These are phyloP conservation scores for Solanum pinnatisectum DNA, from an alignment of 257 asterid species.

Conservation along the genomic window DNA sequence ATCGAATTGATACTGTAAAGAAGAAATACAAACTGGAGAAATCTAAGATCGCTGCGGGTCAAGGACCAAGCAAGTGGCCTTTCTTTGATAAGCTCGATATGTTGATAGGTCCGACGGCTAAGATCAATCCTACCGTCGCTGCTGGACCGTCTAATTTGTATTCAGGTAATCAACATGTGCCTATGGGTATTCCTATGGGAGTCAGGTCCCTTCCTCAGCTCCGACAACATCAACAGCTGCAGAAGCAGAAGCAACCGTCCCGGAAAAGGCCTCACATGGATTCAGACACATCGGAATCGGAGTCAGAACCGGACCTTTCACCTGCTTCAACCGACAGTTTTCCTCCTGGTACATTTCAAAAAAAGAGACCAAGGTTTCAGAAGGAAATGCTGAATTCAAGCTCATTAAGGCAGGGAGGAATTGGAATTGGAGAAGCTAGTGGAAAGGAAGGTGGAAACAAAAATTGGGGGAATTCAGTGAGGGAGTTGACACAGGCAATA, in stretches of 20 bases:
- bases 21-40: slow-evolving; percentile 87
- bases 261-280: slow-evolving; percentile 30
- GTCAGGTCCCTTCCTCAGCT: slow-evolving; percentile 22
- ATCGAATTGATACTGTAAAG: slow-evolving; percentile 85
- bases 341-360: slow-evolving; percentile 37
- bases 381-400: slow-evolving; percentile 2
- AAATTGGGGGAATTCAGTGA: slow-evolving; percentile 44
- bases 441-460: slow-evolving; percentile 9
- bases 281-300: slow-evolving; percentile 35
- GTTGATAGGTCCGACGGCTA: slow-evolving; percentile 51
- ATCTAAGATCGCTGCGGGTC: slow-evolving; percentile 54
- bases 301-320: slow-evolving; percentile 46
- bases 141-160: neutral
- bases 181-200: slow-evolving; percentile 38
- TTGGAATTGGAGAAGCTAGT: slow-evolving; percentile 12
- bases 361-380: slow-evolving; percentile 35
- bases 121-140: slow-evolving; percentile 7
- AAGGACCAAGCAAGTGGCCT: slow-evolving; percentile 65
- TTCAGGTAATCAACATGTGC: slow-evolving; percentile 10
- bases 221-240: slow-evolving; percentile 6
- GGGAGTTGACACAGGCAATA: slow-evolving; percentile 55
- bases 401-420: neutral
- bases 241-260: slow-evolving; percentile 11
- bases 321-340: slow-evolving; percentile 51
- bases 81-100: slow-evolving; percentile 48